Evolutionary conservation across 2,329 filamentous ascomycete species (phyloP), one percentile per base, ranked within the genome.

Genomic region (Arthrobotrys megalospora): DNA sequence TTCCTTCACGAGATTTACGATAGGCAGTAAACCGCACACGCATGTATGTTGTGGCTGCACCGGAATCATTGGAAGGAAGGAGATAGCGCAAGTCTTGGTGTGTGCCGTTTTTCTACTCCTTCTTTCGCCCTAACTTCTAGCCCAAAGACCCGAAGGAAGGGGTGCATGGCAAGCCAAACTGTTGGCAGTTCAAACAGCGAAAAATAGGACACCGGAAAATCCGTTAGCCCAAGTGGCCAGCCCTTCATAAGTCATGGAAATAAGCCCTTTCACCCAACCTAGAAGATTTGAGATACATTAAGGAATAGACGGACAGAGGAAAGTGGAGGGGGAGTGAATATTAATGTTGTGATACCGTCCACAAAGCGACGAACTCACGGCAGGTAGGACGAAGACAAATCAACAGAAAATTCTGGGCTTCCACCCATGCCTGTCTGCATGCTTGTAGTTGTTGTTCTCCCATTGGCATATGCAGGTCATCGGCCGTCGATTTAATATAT

Each of bases 331-430:
- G 45, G 60, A 28, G 19, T 43, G 14, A 28, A 60, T 60, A 41
- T n/a, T n/a, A 34, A 62, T 64, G 62, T 52, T 72, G 75, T 78
- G 28, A 19, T 58, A 77, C 66, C 65, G 34, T 71, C 47, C 58
- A 64, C 36, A 58, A 68, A 50, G 41, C 43, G 53, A 68, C 53
- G 41, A 71, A 66, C 38, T 53, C 63, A 67, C 24, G 21, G 47
- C n/a, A 45, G 60, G 67, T 78, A 64, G 32, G 62, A 78, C 75
- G 32, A 66, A 21, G 19, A 60, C 55, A 70, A 47, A 67, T 58
- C 64, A 60, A 65, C 52, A 52, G 48, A 66, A 68, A 78, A 53
- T 68, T 68, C 62, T 68, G 67, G 75, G 50, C 53, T 77, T 55
- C 60, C 11, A 24, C 41, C 38, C 38, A 16, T 43, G 52, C 41